Conservation (phyloP, 2,329 filamentous ascomycete genomes). For the Colletotrichum limetticola region DNA sequence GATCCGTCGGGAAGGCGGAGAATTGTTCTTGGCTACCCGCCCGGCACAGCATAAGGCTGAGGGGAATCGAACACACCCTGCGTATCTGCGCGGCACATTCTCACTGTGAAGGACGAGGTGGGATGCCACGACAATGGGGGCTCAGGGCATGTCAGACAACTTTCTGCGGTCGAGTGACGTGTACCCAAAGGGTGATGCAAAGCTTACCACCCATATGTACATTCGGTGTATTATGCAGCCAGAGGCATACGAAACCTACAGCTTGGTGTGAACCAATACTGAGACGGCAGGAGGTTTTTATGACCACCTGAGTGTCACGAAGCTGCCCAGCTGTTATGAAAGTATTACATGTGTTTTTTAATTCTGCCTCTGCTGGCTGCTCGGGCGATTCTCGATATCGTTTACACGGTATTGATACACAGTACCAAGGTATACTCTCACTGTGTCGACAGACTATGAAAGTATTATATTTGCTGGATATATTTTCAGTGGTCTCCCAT, state of each 20-base stretch:
- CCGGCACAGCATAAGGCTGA: slow-evolving; percentile 1
- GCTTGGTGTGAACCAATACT: background rate
- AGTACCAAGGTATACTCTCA: too few species aligned
- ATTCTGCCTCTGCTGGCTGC: too few species aligned
- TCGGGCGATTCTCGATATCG: too few species aligned
- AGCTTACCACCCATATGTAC: background rate
- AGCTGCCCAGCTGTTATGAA: background rate
- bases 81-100: background rate
- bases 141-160: background rate
- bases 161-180: background rate
- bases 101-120: background rate
- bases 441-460: background rate
- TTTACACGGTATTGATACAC: too few species aligned
- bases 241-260: background rate
- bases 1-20: background rate
- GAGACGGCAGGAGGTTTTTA: background rate
- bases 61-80: background rate
- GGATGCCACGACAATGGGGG: background rate
- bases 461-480: background rate
- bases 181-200: background rate
- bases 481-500: background rate
- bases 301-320: background rate
- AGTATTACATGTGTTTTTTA: background rate
- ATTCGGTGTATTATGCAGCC: background rate
- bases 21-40: background rate